A percentile compares a stretch with the other conserved stretches of the same genome.
These are phyloP conservation scores for Colletotrichum chrysophilum DNA, from an alignment of 2,329 filamentous ascomycete genomes.

Conservation along the genomic window DNA sequence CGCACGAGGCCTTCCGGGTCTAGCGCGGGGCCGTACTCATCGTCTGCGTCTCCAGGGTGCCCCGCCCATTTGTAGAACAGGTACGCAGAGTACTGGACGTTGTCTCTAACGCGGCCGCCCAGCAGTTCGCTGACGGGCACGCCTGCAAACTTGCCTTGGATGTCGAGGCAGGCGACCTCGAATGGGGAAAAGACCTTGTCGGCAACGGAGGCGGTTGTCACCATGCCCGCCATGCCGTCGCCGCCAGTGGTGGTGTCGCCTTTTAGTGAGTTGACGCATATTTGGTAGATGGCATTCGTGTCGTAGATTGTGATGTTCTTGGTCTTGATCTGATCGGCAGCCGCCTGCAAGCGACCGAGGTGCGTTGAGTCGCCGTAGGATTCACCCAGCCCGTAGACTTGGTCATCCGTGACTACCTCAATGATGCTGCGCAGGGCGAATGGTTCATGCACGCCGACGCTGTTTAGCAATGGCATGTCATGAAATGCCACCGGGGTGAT, in stretches of 20 bases:
- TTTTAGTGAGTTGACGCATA: slow-evolving; percentile 75
- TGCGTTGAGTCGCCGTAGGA: slow-evolving; percentile 46
- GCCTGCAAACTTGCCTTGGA: slow-evolving; percentile 44
- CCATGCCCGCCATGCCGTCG: slow-evolving; percentile 64
- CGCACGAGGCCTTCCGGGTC: slow-evolving; percentile 37
- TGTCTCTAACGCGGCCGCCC: slow-evolving; percentile 42
- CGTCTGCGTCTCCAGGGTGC: slow-evolving; percentile 41
- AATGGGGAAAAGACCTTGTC: slow-evolving; percentile 49
- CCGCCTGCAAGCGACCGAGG: slow-evolving; percentile 35
- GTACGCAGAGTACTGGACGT: slow-evolving; percentile 47
- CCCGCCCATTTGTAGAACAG: slow-evolving; percentile 49
- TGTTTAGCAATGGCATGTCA: slow-evolving; percentile 49
- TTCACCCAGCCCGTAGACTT: slow-evolving; percentile 41
- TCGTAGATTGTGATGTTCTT: slow-evolving; percentile 47
- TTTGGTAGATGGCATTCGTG: slow-evolving; percentile 84
- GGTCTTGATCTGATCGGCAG: slow-evolving; percentile 31
- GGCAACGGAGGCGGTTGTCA: slow-evolving; percentile 43
- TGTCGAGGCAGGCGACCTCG: slow-evolving; percentile 46
- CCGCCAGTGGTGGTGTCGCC: slow-evolving; percentile 50
- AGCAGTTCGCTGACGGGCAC: slow-evolving; percentile 43
- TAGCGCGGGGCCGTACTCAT: slow-evolving; percentile 43
- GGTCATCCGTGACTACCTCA: slow-evolving; percentile 37
- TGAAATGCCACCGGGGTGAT: slow-evolving; percentile 50
- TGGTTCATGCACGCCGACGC: slow-evolving; percentile 47
- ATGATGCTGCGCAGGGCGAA: slow-evolving; percentile 47